phyloP scores from a whole-genome alignment of 1,139 yeast species.

The Nakaseomyces delphensis region DNA sequence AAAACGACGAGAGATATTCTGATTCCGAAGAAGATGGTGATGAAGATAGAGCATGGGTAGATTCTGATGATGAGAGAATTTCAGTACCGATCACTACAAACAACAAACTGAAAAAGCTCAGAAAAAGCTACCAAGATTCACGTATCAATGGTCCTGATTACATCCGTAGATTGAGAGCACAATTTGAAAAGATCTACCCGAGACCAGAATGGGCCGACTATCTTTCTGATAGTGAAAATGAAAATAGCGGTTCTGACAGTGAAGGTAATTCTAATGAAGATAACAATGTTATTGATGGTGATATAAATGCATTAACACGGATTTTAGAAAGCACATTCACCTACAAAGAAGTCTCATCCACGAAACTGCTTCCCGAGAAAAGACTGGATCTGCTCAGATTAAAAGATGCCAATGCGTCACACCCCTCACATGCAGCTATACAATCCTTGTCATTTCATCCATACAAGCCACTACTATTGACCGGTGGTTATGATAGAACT shows the following conservation, averaged over 20 bases:
- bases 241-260: slow-evolving; percentile 26
- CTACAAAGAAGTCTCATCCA: slow-evolving; percentile 43
- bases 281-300: slow-evolving; percentile 34
- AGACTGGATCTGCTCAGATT: slow-evolving; percentile 67
- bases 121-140: slow-evolving; percentile 54
- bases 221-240: slow-evolving; percentile 30
- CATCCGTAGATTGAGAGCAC: slow-evolving; percentile 63
- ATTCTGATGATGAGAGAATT: slow-evolving; percentile 80
- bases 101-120: slow-evolving; percentile 61
- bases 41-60: slow-evolving; percentile 68
- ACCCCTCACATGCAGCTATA: slow-evolving; percentile 64
- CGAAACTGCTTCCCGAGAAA: slow-evolving; percentile 60
- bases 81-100: slow-evolving; percentile 51
- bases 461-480: slow-evolving; percentile 67
- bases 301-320: slow-evolving; percentile 49
- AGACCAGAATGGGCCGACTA: slow-evolving; percentile 73
- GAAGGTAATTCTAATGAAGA: slow-evolving; percentile 34
- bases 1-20: slow-evolving; percentile 28
- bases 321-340: slow-evolving; percentile 52
- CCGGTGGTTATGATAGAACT: slow-evolving; percentile 91
- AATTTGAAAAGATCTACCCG: slow-evolving; percentile 81
- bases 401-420: slow-evolving; percentile 74
- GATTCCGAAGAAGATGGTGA: slow-evolving; percentile 33
- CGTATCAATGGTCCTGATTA: slow-evolving; percentile 58
- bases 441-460: slow-evolving; percentile 83